These are phyloP conservation scores for Pleurotus sapidus DNA, from an alignment of 768 basidiomycete species.

Conservation along the genomic window DNA sequence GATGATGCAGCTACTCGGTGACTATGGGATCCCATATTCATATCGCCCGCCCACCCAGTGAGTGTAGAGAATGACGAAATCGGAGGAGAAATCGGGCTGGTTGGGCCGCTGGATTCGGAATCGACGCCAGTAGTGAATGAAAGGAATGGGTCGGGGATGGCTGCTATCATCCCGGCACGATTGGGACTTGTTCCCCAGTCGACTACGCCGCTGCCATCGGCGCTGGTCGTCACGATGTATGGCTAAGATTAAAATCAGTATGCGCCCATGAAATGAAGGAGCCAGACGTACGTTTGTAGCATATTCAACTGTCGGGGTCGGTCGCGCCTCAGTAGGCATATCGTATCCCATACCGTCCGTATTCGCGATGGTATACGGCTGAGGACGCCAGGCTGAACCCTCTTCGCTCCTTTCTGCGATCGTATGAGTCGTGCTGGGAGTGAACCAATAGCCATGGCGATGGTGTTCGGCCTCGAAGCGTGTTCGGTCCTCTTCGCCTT, in stretches of 20 bases:
- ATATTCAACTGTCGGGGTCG: constrained; percentile 12
- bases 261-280: not conserved
- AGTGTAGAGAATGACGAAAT: constrained; percentile 33
- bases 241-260: not conserved
- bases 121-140: constrained; percentile 12
- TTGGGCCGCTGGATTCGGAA: constrained; percentile 1
- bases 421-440: not conserved
- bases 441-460: constrained; percentile 13
- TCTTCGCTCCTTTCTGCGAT: not conserved
- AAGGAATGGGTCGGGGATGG: constrained; percentile 26
- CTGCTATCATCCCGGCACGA: constrained; percentile 19
- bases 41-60: constrained; percentile 34
- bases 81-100: constrained; percentile 13
- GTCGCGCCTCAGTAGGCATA: constrained; percentile 12
- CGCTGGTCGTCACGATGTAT: constrained; percentile 2
- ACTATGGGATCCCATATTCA: not conserved
- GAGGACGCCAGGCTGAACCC: constrained; percentile 8
- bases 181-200: constrained; percentile 20
- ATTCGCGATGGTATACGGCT: constrained; percentile 7
- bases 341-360: constrained; percentile 25
- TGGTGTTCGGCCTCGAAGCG: constrained; percentile 1
- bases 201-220: constrained; percentile 16
- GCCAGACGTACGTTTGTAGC: constrained; percentile 22
- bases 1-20: not conserved
- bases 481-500: not conserved